Evolutionary conservation across 371 early-diverging fungal genomes (phyloP).

Genomic region (Gilbertella persicaria): DNA sequence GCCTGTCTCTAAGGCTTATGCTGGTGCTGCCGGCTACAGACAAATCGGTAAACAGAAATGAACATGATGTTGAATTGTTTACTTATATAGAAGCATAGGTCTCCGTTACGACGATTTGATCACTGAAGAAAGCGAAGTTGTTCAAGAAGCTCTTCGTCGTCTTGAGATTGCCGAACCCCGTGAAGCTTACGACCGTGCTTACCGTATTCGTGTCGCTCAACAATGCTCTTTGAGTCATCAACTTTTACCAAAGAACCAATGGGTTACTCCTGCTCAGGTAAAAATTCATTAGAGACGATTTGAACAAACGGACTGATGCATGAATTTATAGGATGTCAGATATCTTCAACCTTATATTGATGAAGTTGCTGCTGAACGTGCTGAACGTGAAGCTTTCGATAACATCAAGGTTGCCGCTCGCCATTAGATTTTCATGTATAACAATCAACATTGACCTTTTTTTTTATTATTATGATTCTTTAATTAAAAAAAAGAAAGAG

Average conservation of each 20-base stretch:
- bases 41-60: slow-evolving; percentile 61
- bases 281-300: slow-evolving; percentile 1
- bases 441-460: not conserved
- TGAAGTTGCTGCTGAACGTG: slow-evolving; percentile 81
- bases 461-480: not conserved
- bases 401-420: slow-evolving; percentile 56
- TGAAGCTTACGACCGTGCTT: slow-evolving; percentile 76
- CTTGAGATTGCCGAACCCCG: slow-evolving; percentile 66
- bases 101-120: slow-evolving; percentile 91
- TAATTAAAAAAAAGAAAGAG: too few relatives aligned
- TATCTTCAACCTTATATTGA: slow-evolving; percentile 88
- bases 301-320: slow-evolving; percentile 1
- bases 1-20: slow-evolving; percentile 74
- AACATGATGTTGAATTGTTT: not conserved
- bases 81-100: slow-evolving; percentile 51
- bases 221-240: slow-evolving; percentile 75
- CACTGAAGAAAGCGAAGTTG: slow-evolving; percentile 82
- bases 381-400: slow-evolving; percentile 79
- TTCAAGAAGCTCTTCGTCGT: slow-evolving; percentile 87
- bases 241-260: slow-evolving; percentile 70
- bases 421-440: slow-evolving; percentile 13
- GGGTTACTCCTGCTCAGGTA: slow-evolving; percentile 81
- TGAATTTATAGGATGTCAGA: slow-evolving; percentile 54
- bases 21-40: slow-evolving; percentile 78
- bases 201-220: slow-evolving; percentile 83